Conservation (phyloP, 768 basidiomycete species). For the Pleurotus djamor region DNA sequence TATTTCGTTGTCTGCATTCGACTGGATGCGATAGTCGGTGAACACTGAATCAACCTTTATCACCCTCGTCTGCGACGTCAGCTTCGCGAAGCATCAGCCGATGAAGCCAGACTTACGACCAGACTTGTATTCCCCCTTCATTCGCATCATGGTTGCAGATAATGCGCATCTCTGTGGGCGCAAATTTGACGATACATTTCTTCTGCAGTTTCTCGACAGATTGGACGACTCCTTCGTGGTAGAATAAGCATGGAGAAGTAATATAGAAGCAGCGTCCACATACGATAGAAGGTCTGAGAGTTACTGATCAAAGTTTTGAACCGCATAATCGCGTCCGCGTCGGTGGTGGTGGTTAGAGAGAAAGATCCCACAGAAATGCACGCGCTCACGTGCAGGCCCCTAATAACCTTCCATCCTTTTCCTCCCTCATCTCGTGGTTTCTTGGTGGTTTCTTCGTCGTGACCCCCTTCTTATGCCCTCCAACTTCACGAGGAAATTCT, state of each 20-base stretch:
- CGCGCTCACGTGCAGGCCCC: too few relatives aligned
- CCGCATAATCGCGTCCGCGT: not conserved
- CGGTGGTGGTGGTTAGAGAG: too few relatives aligned
- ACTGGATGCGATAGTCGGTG: slow-evolving; percentile 80
- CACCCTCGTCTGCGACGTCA: slow-evolving; percentile 33
- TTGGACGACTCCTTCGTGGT: slow-evolving; percentile 68
- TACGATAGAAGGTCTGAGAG: slow-evolving; percentile 3
- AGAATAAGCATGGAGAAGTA: not conserved
- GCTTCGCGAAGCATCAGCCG: not conserved
- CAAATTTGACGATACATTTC: slow-evolving; percentile 80
- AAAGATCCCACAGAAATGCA: too few relatives aligned
- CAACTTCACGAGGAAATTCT: too few relatives aligned
- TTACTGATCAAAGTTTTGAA: slow-evolving; percentile 1
- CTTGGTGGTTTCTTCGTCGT: too few relatives aligned
- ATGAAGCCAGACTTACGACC: slow-evolving; percentile 41
- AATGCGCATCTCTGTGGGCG: slow-evolving; percentile 70
- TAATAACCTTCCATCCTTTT: too few relatives aligned
- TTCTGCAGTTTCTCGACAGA: slow-evolving; percentile 83
- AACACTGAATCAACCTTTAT: slow-evolving; percentile 71
- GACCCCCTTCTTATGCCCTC: too few relatives aligned
- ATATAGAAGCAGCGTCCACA: not conserved
- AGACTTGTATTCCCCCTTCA: slow-evolving; percentile 86
- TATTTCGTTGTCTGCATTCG: slow-evolving; percentile 81
- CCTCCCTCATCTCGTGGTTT: too few relatives aligned
- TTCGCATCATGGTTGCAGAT: slow-evolving; percentile 81